Evolutionary conservation across 495 filamentous ascomycete species (phyloP), one percentile per base, ranked within the genome.

Genomic region (Penicillium canescens): DNA sequence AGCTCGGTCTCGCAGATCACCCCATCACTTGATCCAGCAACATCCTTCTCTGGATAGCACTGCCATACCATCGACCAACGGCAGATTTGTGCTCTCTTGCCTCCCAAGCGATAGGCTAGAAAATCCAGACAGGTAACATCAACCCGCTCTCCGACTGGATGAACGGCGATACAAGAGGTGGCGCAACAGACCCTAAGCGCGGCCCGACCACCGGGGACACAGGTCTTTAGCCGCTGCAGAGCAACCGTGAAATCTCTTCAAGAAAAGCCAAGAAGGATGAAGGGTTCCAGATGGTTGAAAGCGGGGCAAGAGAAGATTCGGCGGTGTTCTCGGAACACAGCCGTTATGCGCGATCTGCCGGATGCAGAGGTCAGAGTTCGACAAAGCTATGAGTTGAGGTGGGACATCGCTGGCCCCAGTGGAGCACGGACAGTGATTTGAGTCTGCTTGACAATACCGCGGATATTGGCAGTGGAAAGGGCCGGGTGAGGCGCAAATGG

Each of bases 11-110:
- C 20, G 40, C 46, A 40, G 36, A 18, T 37, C 33, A 34, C 4
- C 23, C 35, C 41, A 20, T 11, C 20, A 34, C 21, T 26, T n/a
- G 35, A 9, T 56, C 51, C 50, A 57, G 55, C 61, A 64, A 53
- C 48, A 52, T 51, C 54, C 58, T 51, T 61, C 61, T 57, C 34
- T 61, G 61, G 58, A 58, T 47, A 50, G 12, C n/a, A 46, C 36
- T 21, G 14, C 42, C 9, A 37, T 38, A 26, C 24, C 28, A 47
- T 48, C 28, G 36, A 18, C 39, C 39, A 42, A 42, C 20, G 24
- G 26, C 26, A 41, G 20, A 34, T 50, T 42, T 47, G 53, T 57
- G 21, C 46, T 12, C 38, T 46, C 18, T 40, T 10, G 50, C 11
- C 37, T 34, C 31, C n/a, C 34, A 54, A 13, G 14, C 13, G 13